Evolutionary conservation across 2,329 filamentous ascomycete species (phyloP), one percentile per base, ranked within the genome.

Genomic region (Emergomyces africanus): DNA sequence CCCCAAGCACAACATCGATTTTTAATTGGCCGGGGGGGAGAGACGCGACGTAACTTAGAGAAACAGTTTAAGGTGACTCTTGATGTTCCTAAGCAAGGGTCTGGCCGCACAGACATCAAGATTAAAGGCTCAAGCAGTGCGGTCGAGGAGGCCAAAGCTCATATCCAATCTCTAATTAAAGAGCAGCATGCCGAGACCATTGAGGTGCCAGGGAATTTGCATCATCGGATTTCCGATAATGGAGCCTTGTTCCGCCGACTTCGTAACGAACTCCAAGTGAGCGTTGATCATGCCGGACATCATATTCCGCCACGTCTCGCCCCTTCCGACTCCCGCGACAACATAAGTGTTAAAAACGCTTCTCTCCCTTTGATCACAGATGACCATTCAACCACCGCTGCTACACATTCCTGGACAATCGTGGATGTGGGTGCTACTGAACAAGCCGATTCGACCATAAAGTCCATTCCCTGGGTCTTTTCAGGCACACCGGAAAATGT

Each of bases 191-290:
- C 89, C 62, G 90, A 94, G 79, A 94, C 88, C 0, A 75, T 97
- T n/a, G 81, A 87, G 66, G 82, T 99, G 9, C 92, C 94, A 12
- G 83, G 85, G 61, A 83, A 85, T 66, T 78, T 94, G 61, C 94
- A 99, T 77, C 89, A 97, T 71, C 76, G 81, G 61, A 81, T 99
- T 65, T 66, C 73, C 10, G 92, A 96, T 71, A 91, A 92, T 64
- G 94, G 92, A 1, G 86, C 90, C 66, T 88, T 97, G 77, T 96
- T 97, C 87, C 89, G 92, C 64, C 87, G 85, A 67, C 84, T 99
- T 48, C 85, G 88, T 64, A 91, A 85, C 72, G 88, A 96, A 69
- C 82, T 89, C 74, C 86, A 89, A 65, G 90, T 99, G 64, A 94
- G 87, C 0, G 88, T 99, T 57, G 91, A 97, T 72, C 94, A 97